Base-by-base conservation (phyloP, 306 rosid species). In the Dalbergia cochinchinensis region DNA sequence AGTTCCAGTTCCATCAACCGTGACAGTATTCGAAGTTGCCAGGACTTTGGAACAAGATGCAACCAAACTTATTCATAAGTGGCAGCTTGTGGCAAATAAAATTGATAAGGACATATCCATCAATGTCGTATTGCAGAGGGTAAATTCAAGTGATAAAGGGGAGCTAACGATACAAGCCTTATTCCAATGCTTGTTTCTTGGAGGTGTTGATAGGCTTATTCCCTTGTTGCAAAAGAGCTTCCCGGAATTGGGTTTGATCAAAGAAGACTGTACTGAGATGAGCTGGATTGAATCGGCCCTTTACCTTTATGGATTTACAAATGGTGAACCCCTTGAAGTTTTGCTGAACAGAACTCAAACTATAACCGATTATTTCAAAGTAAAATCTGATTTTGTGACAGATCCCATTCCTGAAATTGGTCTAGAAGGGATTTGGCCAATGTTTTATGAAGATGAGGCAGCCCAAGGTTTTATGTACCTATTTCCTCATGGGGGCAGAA, bases 1-100 rank as follows among this genome's bases (percentile, higher is more conserved):
- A 48, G 92, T 92, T 59, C 39, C 84, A 0, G 90, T 90, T 26
- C 96, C 97, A n/a, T 71, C 83, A 37, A 88, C 53, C 2, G 92
- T 92, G 7, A 86, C 92, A 0, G 79, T 84, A 5, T 92, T 92
- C 68, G 67, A 78, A 4, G 82, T 88, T 13, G 69, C 77, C 6
- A 82, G 75, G 19, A 66, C 77, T 5, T 35, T 83, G 57, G 96
- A 89, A 15, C 79, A 87, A 26, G 75, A 65, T 20, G 84, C 84
- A 8, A 89, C 93, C 5, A 86, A 72, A 60, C 69, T 92, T 34
- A 83, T 92, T 50, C 70, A 55, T 3, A 82, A 50, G 76, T 90
- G 94, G 97, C 91, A 90, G 39, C 59, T 50, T 5, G 83, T 88
- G 45, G 87, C 91, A 22, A 57, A 75, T 44, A 81, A 80, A 16